Percentiles rank a stretch among this genome's conserved stretches.
phyloP scores from a whole-genome alignment of 1,139 yeast genomes.

The Scheffersomyces lignicola region DNA sequence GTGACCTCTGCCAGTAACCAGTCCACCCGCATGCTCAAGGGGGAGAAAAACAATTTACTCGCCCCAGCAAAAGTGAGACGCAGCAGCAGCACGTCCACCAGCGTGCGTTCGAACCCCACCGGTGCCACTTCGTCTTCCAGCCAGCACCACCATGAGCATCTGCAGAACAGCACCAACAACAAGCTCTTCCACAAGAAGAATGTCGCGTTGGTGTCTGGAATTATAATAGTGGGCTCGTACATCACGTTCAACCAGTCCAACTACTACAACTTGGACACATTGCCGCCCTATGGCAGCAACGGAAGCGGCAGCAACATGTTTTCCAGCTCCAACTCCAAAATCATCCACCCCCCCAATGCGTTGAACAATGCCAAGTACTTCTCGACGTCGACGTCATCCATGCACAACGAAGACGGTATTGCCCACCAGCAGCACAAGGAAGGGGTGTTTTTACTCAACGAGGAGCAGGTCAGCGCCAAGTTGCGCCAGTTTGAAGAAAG shows the following conservation, averaged over 20 bases:
- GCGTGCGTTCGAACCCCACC: not conserved
- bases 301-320: not conserved
- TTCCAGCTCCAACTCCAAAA: slow-evolving; percentile 8
- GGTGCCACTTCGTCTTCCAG: not conserved
- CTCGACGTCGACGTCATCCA: slow-evolving; percentile 47
- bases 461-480: slow-evolving; percentile 70
- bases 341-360: slow-evolving; percentile 6
- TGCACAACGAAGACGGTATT: slow-evolving; percentile 39
- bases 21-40: slow-evolving; percentile 3
- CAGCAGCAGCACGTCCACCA: slow-evolving; percentile 1
- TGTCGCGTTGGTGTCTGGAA: slow-evolving; percentile 46
- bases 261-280: slow-evolving; percentile 44
- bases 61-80: not conserved
- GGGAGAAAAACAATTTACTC: slow-evolving; percentile 1
- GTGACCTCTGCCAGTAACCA: slow-evolving; percentile 10
- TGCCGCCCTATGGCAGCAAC: slow-evolving; percentile 28
- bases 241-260: slow-evolving; percentile 42
- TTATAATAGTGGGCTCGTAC: slow-evolving; percentile 47
- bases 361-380: slow-evolving; percentile 28
- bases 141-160: slow-evolving; percentile 11
- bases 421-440: slow-evolving; percentile 47
- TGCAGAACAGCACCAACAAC: not conserved
- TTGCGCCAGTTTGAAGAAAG: slow-evolving; percentile 80
- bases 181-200: slow-evolving; percentile 26
- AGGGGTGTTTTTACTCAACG: slow-evolving; percentile 54